Conservation (phyloP, 768 basidiomycete species). For the Termitomyces sp. region DNA sequence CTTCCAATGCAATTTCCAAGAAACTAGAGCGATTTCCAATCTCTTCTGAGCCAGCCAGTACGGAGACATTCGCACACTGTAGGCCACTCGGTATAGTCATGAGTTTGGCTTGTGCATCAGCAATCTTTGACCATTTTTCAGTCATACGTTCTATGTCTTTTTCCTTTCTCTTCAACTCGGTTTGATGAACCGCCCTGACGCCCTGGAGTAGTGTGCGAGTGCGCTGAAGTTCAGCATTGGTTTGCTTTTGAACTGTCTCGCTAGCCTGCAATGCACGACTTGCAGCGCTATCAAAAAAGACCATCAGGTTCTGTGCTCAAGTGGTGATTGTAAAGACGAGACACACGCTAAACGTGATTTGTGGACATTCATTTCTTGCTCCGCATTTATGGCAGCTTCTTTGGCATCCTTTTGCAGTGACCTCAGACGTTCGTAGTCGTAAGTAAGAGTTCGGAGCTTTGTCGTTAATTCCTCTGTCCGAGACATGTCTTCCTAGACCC, state of each 20-base stretch:
- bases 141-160: constrained; percentile 70
- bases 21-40: constrained; percentile 48
- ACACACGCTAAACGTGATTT: constrained; percentile 71
- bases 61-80: constrained; percentile 45
- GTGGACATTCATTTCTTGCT: constrained; percentile 69
- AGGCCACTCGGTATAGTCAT: constrained; percentile 44
- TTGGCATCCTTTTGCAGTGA: constrained; percentile 55
- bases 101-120: constrained; percentile 62
- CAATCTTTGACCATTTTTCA: constrained; percentile 70
- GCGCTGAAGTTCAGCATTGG: constrained; percentile 63
- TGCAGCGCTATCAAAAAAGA: constrained; percentile 33
- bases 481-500: constrained; percentile 59
- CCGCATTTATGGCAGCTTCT: constrained; percentile 65
- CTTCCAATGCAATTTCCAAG: constrained; percentile 63
- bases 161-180: constrained; percentile 77
- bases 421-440: constrained; percentile 73
- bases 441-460: constrained; percentile 69
- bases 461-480: constrained; percentile 72
- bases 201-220: constrained; percentile 64
- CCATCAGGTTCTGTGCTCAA: background rate
- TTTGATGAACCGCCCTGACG: constrained; percentile 59
- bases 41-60: constrained; percentile 37
- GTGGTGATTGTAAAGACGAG: background rate
- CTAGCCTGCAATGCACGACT: constrained; percentile 49
- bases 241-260: constrained; percentile 67